Base-by-base conservation (phyloP, 2,329 filamentous ascomycete species). In the Verticillium isaacii region DNA sequence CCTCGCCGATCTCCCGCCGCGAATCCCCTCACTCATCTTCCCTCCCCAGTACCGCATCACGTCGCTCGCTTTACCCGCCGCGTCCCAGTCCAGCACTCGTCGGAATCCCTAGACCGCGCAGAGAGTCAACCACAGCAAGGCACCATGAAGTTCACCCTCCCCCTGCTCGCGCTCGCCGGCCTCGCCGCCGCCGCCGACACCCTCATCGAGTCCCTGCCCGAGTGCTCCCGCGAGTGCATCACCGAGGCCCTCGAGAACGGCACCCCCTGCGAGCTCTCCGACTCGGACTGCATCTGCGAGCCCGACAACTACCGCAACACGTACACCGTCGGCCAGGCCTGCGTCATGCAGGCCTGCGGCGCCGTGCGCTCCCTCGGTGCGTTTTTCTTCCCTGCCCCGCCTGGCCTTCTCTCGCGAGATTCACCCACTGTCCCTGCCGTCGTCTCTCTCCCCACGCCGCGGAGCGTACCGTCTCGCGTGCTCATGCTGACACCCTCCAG, bases 301-400 rank as follows among this genome's bases (percentile, higher is more conserved):
- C 63, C 64, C 9, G 61, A 64, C 64, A 69, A 69, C 59, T 69
- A 69, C 58, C 76, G 80, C 67, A 69, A 77, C 63, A 77, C 69
- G 12, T 72, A 75, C 54, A 72, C 77, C 39, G 72, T 73, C 29
- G 75, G 75, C 9, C 72, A 76, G 58, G 77, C 76, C 62, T 69
- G 74, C 36, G 75, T 76, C 15, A 81, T 78, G 63, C 79, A 79
- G 3, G 70, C 74, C 25, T 73, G 74, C 32, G 78, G 81, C 29
- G 74, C 78, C 19, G 73, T 77, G 32, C 63, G 64, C 17, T 63
- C 66, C 34, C 57, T 66, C 32, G 63, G 67, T 68, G 61, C 19
- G 66, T 60, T 19, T 60, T 19, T 8, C 23, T n/a, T n/a, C n/a
- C n/a, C 19, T 29, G 29, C 29, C 29, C 29, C 5, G 29, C 29